Percentiles rank a stretch among this genome's conserved stretches.
phyloP scores from a whole-genome alignment of 352 stramenopile species.

The Blastocystis hominis region DNA sequence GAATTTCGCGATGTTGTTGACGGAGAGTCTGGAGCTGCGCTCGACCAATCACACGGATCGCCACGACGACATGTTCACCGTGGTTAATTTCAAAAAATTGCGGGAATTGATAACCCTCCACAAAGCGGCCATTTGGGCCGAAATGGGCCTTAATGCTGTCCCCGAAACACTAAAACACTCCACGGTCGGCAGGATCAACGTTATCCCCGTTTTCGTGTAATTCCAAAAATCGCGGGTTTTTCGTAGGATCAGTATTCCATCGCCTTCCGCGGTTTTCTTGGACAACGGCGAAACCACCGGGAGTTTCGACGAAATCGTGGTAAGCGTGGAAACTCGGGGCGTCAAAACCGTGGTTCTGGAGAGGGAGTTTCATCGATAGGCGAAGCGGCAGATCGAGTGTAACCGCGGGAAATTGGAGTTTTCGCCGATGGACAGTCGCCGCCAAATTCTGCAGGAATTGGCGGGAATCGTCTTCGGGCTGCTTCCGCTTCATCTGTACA shows the following conservation, averaged over 20 bases:
- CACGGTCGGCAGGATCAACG: background rate
- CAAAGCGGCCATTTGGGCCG: background rate
- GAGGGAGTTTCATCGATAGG: background rate
- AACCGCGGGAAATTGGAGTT: conserved; percentile 36
- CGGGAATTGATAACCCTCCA: background rate
- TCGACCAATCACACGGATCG: background rate
- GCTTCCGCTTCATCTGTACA: background rate
- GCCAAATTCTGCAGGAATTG: background rate
- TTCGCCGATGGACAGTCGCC: conserved; percentile 1
- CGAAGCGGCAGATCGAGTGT: background rate
- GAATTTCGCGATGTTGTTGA: conserved; percentile 4
- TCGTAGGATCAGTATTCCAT: background rate
- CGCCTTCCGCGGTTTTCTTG: background rate
- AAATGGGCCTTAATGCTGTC: background rate
- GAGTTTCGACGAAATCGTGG: background rate
- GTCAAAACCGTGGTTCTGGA: background rate
- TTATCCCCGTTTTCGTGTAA: conserved; percentile 36
- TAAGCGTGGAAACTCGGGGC: conserved; percentile 26
- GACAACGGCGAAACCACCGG: background rate
- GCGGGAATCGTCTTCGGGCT: background rate
- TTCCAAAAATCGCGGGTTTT: background rate
- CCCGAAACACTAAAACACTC: background rate
- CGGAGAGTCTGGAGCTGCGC: conserved; percentile 1
- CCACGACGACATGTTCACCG: background rate
- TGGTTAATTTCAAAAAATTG: background rate